These are phyloP conservation scores for Silene coronaria DNA, from an alignment of 179 eudicot genomes.

Conservation along the genomic window DNA sequence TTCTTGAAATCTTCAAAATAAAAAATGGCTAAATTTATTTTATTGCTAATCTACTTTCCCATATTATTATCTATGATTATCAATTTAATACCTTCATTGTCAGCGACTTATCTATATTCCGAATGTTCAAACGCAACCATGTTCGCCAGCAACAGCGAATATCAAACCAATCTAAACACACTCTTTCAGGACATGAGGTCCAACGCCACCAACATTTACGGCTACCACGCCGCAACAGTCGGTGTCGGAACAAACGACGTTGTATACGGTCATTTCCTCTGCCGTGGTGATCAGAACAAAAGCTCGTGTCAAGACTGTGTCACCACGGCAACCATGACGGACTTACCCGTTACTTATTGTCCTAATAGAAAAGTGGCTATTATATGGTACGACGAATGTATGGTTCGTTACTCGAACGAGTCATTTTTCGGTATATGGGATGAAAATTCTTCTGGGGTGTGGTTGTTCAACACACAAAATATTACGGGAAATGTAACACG, in stretches of 20 bases:
- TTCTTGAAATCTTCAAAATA: no score
- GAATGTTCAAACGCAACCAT: slow-evolving; percentile 1
- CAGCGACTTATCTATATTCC: no score
- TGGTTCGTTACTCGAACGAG: slow-evolving; percentile 26
- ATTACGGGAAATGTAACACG: not conserved
- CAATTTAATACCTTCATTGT: no score
- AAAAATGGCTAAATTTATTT: no score
- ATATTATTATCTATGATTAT: no score
- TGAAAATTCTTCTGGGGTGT: no score
- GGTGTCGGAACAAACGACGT: not conserved
- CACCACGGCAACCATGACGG: slow-evolving; percentile 5
- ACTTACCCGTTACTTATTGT: not conserved
- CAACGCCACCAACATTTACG: slow-evolving; percentile 8
- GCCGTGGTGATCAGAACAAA: slow-evolving; percentile 22
- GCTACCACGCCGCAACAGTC: not conserved
- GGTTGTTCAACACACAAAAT: not conserved
- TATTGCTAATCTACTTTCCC: no score
- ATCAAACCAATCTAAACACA: slow-evolving; percentile 19
- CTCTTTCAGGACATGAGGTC: slow-evolving; percentile 3
- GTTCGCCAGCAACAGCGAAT: not conserved
- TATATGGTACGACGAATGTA: slow-evolving; percentile 28
- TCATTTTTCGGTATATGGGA: slow-evolving; percentile 13
- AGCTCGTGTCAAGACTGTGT: slow-evolving; percentile 22
- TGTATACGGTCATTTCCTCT: slow-evolving; percentile 31
- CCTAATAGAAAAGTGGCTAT: slow-evolving; percentile 8